Conservation (phyloP, 2,329 filamentous ascomycete genomes). For the Penicillium sp. region DNA sequence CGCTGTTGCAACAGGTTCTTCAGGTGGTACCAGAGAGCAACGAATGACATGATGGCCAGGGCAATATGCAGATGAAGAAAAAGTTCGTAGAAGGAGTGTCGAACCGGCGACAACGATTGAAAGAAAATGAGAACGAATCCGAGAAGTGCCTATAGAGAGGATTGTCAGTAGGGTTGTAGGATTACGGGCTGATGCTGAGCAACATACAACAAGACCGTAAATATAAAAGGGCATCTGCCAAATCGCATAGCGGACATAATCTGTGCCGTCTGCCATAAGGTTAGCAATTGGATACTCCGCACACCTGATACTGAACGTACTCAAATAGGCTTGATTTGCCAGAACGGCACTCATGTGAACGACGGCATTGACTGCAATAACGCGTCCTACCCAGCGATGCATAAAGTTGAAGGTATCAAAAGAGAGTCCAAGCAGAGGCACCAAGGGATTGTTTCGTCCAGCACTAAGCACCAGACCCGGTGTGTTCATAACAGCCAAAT, state of each 20-base stretch:
- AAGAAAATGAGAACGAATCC: conserved; percentile 38
- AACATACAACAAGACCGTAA: conserved; percentile 32
- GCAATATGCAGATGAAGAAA: conserved; percentile 43
- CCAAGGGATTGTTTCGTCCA: conserved; percentile 85
- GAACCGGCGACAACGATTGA: conserved; percentile 40
- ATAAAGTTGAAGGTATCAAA: conserved; percentile 93
- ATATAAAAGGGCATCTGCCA: conserved; percentile 30
- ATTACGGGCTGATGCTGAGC: conserved; percentile 25
- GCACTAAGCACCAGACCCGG: conserved; percentile 81
- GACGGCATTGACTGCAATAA: conserved; percentile 62
- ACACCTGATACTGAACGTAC: conserved; percentile 14
- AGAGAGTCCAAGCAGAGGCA: conserved; percentile 70
- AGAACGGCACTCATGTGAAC: conserved; percentile 55
- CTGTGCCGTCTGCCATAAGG: conserved; percentile 53
- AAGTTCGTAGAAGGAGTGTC: conserved; percentile 44
- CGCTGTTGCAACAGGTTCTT: conserved; percentile 27
- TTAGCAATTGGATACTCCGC: not conserved
- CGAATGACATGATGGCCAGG: conserved; percentile 37
- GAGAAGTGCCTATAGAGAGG: conserved; percentile 34
- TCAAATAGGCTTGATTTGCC: conserved; percentile 16
- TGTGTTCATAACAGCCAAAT: conserved; percentile 79
- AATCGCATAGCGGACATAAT: conserved; percentile 22
- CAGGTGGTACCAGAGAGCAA: conserved; percentile 38
- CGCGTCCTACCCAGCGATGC: conserved; percentile 74
- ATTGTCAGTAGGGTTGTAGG: not conserved